Base-by-base conservation (phyloP, 169 alveolate species). In the Plasmodium billcollinsi region DNA sequence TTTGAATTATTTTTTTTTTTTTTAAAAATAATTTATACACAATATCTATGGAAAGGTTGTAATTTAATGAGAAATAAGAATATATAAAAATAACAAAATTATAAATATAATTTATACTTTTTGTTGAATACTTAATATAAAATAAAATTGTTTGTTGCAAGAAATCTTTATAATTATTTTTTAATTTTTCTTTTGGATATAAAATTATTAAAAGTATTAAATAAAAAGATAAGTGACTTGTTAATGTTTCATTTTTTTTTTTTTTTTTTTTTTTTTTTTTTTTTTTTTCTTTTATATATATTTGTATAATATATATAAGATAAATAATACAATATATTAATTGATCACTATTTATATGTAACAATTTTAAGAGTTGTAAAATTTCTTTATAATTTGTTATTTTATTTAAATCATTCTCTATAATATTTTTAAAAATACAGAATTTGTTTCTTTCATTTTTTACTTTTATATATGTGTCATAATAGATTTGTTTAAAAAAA, bases 171-270 rank as follows among this genome's bases (percentile, higher is more conserved):
- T 83, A n/a, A 12, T 45, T 73, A 9, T 83, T 76, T 11, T 11
- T 63, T 62, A 83, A 54, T 54, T 83, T 45, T 14, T 83, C 56
- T 0, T 83, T 33, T 83, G 56, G 74, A 45, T 58, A 83, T 47
- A 69, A 49, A 20, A 83, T 83, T 9, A 69, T 26, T 26, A 83
- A 83, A 20, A 83, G 83, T 18, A 69, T 83, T 56, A 83, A 29
- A 61, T 69, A 83, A 58, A 83, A 83, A 5, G 63, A 24, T 45
- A 83, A 52, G 11, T 39, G 47, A 5, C 9, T 39, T 39, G 47
- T 39, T 39, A 39, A 39, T 39, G 47, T 39, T 39, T 39, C 47
- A 5, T 39, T 39, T 39, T 39, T 39, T 6, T 39, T 5, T 7
- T 39, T 39, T 66, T 50, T 67, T 6, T 6, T 33, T 29, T 33